Conservation (phyloP, 495 filamentous ascomycete species). For the Cryomyces antarcticus region DNA sequence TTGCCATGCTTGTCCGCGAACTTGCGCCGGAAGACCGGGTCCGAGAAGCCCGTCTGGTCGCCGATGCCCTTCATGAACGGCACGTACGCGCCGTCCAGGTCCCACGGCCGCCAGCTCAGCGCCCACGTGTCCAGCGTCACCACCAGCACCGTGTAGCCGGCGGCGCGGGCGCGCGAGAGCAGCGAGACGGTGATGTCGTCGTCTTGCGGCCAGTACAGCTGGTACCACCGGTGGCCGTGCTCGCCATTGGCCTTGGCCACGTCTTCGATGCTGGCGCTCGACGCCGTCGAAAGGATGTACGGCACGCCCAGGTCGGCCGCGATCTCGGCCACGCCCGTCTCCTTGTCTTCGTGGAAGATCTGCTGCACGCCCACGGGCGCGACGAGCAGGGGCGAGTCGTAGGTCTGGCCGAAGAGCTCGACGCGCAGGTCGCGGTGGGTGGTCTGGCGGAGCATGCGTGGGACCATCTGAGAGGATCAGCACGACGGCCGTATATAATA, state of each 20-base stretch:
- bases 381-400: slow-evolving; percentile 10
- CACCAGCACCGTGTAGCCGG: slow-evolving; percentile 33
- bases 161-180: slow-evolving; percentile 38
- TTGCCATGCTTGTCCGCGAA: slow-evolving; percentile 26
- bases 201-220: slow-evolving; percentile 48
- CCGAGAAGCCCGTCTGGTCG: slow-evolving; percentile 28
- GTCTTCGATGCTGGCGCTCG: slow-evolving; percentile 22
- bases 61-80: slow-evolving; percentile 31
- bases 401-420: slow-evolving; percentile 10
- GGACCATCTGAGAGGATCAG: neutral
- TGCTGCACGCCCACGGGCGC: slow-evolving; percentile 18
- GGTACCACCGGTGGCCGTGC: slow-evolving; percentile 29
- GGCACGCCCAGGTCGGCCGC: slow-evolving; percentile 32
- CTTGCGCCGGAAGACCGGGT: slow-evolving; percentile 40
- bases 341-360: slow-evolving; percentile 13
- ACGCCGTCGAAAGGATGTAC: slow-evolving; percentile 32
- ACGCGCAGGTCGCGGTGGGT: slow-evolving; percentile 13
- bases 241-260: slow-evolving; percentile 21
- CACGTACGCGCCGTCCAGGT: slow-evolving; percentile 40
- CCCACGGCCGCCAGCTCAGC: slow-evolving; percentile 39
- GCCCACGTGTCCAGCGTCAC: slow-evolving; percentile 43
- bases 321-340: slow-evolving; percentile 30
- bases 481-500: neutral
- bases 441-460: slow-evolving; percentile 23
- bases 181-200: slow-evolving; percentile 37